Evolutionary conservation across 371 early-diverging fungal genomes (phyloP), one percentile per base, ranked within the genome.

Genomic region (Fennellomyces sp.): DNA sequence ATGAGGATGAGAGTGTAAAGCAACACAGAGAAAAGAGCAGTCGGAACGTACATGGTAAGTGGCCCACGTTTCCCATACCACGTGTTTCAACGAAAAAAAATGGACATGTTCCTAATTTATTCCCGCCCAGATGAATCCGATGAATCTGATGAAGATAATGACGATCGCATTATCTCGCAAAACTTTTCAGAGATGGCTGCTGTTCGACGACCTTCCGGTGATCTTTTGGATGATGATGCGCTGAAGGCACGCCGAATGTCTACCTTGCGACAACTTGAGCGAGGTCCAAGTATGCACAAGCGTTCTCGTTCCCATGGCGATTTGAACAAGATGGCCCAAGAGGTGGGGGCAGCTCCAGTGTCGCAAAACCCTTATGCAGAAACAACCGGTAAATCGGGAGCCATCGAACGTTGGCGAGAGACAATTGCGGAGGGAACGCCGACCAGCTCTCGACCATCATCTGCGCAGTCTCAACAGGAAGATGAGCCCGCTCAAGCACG

Each of bases 321-420:
- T 11, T 94, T 89, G 66, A 91, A 88, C 21, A 82, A 76, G n/a
- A 94, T 76, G 6, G 86, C 80, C 26, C 91, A 71, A 53, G 89
- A 93, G 7, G 89, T 88, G 52, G 82, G 70, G 5, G 85, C 89
- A 0, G 87, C 76, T 53, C 28, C 28, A 21, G 49, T 33, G 1
- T 21, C 54, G 0, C 45, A 36, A 17, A 54, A 53, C 5, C 56
- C 61, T 30, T 59, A 59, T 50, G 38, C 36, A n/a, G 59, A 51
- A 26, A 36, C 23, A 7, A 52, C 38, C n/a, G 52, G 53, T 1
- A 59, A 60, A 31, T 31, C 27, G 30, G 58, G 52, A 19, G 56
- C 57, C 23, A 68, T 77, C n/a, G 83, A 80, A 3, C 50, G 73
- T 7, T 58, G 70, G 29, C 47, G 83, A 28, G 59, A 75, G 19